Base-by-base conservation (phyloP, 2,329 filamentous ascomycete species). In the Diaporthe vexans region DNA sequence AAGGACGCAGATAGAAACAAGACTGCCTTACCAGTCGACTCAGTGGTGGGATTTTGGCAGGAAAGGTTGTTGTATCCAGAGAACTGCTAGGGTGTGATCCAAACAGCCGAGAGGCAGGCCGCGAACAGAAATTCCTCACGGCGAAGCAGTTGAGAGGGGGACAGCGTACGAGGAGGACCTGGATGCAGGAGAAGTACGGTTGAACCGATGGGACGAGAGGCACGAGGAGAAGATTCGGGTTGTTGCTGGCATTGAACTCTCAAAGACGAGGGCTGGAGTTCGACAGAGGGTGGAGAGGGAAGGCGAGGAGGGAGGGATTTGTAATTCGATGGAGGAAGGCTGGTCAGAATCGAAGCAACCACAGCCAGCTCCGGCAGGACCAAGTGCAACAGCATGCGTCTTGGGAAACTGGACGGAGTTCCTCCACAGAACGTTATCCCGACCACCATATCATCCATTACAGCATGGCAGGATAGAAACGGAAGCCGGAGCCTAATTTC, bases 361-460 rank as follows among this genome's bases (percentile, higher is more conserved):
- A 17, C 37, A 61, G 37, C 6, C 37, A 43, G 9, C 24, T 21
- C n/a, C 5, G 35, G 7, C 15, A 8, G 21, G 3, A 9, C 1
- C 37, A 11, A 19, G n/a, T 21, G 4, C 24, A 1, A 21, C 19
- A n/a, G 4, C 13, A 21, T 5, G 2, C 1, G n/a, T 48, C 24
- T 10, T 6, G 5, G 5, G 29, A 13, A 10, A 48, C 43, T 4
- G 19, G 40, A 33, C 17, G 9, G 1, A 6, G 1, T 24, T 24
- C 7, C 19, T 35, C 1, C 3, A 2, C 13, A 15, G 61, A 51
- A 21, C 10, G 46, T 21, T 21, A 9, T 19, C 6, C 21, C 5
- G 46, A n/a, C 2, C 2, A 11, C 1, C 7, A 8, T 26, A 17
- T 4, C 3, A 11, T 11, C 21, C 9, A 11, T 7, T 0, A 11